Evolutionary conservation across 495 filamentous ascomycete species (phyloP).

Genomic region (Lepraria neglecta): DNA sequence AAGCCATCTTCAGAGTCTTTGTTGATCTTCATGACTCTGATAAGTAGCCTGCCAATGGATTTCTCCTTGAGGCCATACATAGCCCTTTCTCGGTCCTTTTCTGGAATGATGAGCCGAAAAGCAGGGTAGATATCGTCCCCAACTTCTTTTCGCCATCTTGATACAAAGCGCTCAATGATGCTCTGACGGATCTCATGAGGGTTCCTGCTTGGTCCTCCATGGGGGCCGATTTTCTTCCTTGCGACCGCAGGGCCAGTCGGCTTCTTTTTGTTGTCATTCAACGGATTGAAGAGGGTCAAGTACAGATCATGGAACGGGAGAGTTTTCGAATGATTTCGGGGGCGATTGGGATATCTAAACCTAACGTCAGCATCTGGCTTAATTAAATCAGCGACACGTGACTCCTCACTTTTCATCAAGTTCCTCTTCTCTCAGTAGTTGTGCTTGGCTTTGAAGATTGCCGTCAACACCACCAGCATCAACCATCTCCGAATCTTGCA

Average conservation of each 20-base stretch:
- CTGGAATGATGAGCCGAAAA: slow-evolving; percentile 83
- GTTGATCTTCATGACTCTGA: slow-evolving; percentile 89
- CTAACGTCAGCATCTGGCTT: neutral
- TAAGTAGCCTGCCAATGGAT: slow-evolving; percentile 77
- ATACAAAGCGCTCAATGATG: slow-evolving; percentile 85
- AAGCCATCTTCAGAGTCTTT: slow-evolving; percentile 83
- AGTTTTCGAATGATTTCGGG: slow-evolving; percentile 70
- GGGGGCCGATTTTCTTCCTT: slow-evolving; percentile 51
- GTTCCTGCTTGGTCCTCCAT: slow-evolving; percentile 53
- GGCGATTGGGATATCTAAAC: slow-evolving; percentile 72
- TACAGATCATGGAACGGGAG: slow-evolving; percentile 80
- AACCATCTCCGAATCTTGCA: slow-evolving; percentile 15
- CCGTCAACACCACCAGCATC: slow-evolving; percentile 12
- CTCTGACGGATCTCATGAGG: slow-evolving; percentile 76
- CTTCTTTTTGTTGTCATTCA: slow-evolving; percentile 77
- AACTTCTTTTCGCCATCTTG: slow-evolving; percentile 79
- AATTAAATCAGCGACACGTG: neutral
- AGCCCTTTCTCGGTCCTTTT: slow-evolving; percentile 85
- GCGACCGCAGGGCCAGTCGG: slow-evolving; percentile 46
- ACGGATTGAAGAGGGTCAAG: slow-evolving; percentile 72
- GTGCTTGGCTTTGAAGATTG: neutral
- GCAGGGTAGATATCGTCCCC: slow-evolving; percentile 92
- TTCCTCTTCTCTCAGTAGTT: slow-evolving; percentile 22
- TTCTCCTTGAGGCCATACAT: slow-evolving; percentile 97
- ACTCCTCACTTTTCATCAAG: slow-evolving; percentile 24